Base-by-base conservation (phyloP, 2,329 filamentous ascomycete genomes). In the Fusarium sp. region DNA sequence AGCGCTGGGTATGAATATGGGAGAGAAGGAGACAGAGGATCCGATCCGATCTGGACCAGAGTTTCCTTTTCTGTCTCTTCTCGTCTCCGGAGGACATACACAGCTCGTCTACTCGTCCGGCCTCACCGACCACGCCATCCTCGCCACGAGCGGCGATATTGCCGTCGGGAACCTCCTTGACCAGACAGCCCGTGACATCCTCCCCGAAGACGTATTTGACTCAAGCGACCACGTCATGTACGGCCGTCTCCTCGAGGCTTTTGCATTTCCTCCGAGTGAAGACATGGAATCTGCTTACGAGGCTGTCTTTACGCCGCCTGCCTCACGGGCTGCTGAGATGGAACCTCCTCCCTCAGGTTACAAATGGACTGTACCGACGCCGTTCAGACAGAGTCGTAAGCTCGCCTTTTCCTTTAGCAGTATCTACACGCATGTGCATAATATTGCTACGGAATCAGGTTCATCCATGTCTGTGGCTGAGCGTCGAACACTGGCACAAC, bases 11-110 rank as follows among this genome's bases (percentile, higher is more conserved):
- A 74, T 74, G 74, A 66, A 70, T 22, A 75, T 73, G 70, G 70
- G 67, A 16, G 70, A 78, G 47, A 18, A 62, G 16, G 5, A 14
- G 34, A 22, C 7, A 0, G 57, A 67, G 14, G 31, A 62, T 9
- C 38, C 64, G 6, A 18, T 5, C 14, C 16, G 13, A 3, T 34
- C 68, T 42, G 75, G 79, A 13, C 93, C 92, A 0, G 78, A 83
- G 1, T 98, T 97, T 76, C 96, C 96, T 1, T 98, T 98, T 81
- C 86, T 98, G 37, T 95, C 94, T 0, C 87, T 98, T 7, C 91
- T 99, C 57, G 94, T 96, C 18, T 98, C 95, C 0, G 96, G 96
- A 40, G 96, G 96, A 2, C 96, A 99, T 84, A 96, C 95, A 0
- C 90, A 97, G 80, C 90, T 99, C 22, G 90, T 98, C 45, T 89